These are phyloP conservation scores for Salvia sclarea DNA, from an alignment of 305 asterid species.

Conservation along the genomic window DNA sequence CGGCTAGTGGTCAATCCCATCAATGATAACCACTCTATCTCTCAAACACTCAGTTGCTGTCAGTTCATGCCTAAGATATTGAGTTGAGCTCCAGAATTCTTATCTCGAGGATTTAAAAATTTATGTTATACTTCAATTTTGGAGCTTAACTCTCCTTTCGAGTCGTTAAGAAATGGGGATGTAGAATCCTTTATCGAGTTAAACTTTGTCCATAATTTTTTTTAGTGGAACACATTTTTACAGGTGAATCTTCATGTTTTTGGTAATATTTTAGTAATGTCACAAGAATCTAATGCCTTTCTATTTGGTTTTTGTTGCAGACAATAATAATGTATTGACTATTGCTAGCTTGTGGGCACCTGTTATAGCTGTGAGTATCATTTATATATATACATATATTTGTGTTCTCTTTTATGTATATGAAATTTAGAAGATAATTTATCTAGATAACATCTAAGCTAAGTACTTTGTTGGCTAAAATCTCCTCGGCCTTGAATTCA, in stretches of 20 bases:
- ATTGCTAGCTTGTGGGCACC: slow-evolving; percentile 93
- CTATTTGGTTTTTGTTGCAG: slow-evolving; percentile 55
- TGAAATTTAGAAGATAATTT: slow-evolving; percentile 18
- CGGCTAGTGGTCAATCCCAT: slow-evolving; percentile 11
- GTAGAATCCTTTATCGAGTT: not conserved
- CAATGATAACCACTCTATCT: not conserved
- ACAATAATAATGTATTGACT: slow-evolving; percentile 68
- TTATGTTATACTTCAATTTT: slow-evolving; percentile 6
- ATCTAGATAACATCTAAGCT: not conserved
- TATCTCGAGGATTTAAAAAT: not conserved
- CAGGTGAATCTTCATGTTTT: not conserved
- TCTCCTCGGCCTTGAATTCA: not conserved
- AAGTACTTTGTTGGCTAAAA: not conserved
- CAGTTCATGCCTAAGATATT: not conserved
- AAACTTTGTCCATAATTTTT: not conserved
- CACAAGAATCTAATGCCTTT: slow-evolving; percentile 33
- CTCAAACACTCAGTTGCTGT: slow-evolving; percentile 14
- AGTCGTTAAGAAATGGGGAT: not conserved
- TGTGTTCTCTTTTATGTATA: slow-evolving; percentile 8
- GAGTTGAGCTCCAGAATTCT: not conserved
- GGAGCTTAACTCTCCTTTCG: slow-evolving; percentile 12
- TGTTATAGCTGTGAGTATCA: slow-evolving; percentile 86
- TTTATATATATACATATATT: slow-evolving; percentile 35
- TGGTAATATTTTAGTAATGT: not conserved
- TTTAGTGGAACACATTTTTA: not conserved